phyloP scores from a whole-genome alignment of 2,329 filamentous ascomycete genomes.

The Pseudogymnoascus sp. region DNA sequence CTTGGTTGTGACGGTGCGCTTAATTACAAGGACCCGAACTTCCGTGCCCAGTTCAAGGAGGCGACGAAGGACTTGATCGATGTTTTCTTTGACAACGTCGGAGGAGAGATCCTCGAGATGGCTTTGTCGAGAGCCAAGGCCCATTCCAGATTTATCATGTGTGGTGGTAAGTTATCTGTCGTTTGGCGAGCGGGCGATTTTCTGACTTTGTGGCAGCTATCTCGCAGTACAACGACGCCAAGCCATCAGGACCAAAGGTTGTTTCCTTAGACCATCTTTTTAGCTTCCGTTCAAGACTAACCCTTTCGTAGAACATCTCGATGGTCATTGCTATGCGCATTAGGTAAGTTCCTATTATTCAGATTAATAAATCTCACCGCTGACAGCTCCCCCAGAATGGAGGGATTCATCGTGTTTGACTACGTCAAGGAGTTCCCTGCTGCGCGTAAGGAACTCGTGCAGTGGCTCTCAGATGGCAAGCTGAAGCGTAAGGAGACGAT shows the following conservation, averaged over 20 bases:
- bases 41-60: constrained; percentile 48
- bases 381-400: constrained; percentile 38
- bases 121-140: constrained; percentile 55
- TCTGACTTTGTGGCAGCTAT: constrained; percentile 34
- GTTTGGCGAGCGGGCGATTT: neutral
- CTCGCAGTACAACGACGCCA: constrained; percentile 56
- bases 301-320: constrained; percentile 35
- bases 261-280: neutral
- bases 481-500: constrained; percentile 64
- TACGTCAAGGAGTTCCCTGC: constrained; percentile 47
- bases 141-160: constrained; percentile 59
- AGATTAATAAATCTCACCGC: constrained; percentile 13
- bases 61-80: constrained; percentile 54
- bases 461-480: constrained; percentile 65
- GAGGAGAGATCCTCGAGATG: constrained; percentile 60
- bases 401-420: constrained; percentile 69
- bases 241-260: constrained; percentile 46
- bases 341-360: constrained; percentile 25
- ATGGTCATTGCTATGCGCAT: constrained; percentile 47
- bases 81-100: constrained; percentile 66
- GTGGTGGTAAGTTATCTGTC: constrained; percentile 35
- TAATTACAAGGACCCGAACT: constrained; percentile 60
- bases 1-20: constrained; percentile 59
- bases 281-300: neutral
- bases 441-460: constrained; percentile 51